Evolutionary conservation across 768 basidiomycete genomes (phyloP).

Genomic region (Cystobasidium tubakii): DNA sequence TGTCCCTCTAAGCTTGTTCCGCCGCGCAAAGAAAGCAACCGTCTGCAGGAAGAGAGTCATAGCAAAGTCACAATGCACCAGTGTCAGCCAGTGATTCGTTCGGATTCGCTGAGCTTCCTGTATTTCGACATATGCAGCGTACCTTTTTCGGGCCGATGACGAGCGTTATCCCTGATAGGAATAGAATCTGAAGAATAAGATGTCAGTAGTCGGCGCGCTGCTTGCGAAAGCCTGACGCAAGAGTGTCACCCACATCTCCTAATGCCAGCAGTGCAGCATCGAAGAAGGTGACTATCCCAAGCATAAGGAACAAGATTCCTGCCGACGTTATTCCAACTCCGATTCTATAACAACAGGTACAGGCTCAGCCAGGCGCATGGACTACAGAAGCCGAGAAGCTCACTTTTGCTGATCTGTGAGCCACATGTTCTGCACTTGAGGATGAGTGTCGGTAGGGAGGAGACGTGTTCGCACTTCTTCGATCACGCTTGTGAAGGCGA

Average conservation of each 20-base stretch:
- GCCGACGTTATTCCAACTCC: constrained; percentile 95
- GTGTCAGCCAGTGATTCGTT: too few relatives aligned
- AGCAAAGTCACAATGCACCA: too few relatives aligned
- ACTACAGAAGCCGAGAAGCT: neutral
- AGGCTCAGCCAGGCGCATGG: constrained; percentile 28
- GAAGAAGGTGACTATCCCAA: constrained; percentile 93
- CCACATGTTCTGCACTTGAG: constrained; percentile 45
- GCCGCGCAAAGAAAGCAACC: constrained; percentile 94
- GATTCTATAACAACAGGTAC: constrained; percentile 60
- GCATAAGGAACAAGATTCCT: constrained; percentile 88
- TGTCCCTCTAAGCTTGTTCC: constrained; percentile 87
- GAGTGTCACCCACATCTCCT: constrained; percentile 70
- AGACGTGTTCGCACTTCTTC: neutral
- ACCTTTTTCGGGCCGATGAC: constrained; percentile 89
- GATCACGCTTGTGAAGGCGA: neutral
- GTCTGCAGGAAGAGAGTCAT: constrained; percentile 52
- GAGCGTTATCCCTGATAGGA: constrained; percentile 85
- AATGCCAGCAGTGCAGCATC: constrained; percentile 91
- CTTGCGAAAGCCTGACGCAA: neutral
- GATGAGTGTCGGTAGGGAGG: neutral
- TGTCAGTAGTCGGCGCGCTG: neutral
- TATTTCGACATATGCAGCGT: neutral
- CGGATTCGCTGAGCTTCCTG: neutral
- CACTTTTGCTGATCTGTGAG: constrained; percentile 56
- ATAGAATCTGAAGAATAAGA: constrained; percentile 63